Percentiles rank a stretch among this genome's conserved stretches.
Conservation (phyloP, 1,284 basidiomycete species). For the Trichosporon sp. region DNA sequence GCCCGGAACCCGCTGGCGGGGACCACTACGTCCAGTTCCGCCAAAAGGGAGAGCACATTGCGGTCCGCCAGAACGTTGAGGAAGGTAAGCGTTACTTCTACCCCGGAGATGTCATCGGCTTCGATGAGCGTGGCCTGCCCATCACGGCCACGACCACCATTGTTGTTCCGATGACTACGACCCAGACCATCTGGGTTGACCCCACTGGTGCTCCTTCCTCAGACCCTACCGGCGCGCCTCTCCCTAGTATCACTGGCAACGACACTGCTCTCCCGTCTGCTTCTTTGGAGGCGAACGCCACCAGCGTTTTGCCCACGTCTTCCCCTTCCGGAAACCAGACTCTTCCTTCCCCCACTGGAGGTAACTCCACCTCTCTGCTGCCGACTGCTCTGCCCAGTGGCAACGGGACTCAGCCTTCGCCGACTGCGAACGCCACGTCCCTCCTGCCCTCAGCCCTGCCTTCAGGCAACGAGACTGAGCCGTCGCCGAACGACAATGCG, state of each 20-base stretch:
- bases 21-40: slow-evolving; percentile 29
- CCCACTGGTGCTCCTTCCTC: slow-evolving; percentile 31
- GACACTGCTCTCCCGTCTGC: slow-evolving; percentile 7
- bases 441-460: slow-evolving; percentile 1
- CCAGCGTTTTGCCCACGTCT: slow-evolving; percentile 13
- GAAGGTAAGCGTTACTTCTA: slow-evolving; percentile 14
- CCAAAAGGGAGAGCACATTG: slow-evolving; percentile 11
- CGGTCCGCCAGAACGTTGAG: slow-evolving; percentile 15
- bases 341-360: slow-evolving; percentile 10
- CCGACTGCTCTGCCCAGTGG: slow-evolving; percentile 10
- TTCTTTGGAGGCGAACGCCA: slow-evolving; percentile 13
- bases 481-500: not conserved
- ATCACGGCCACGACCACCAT: slow-evolving; percentile 55
- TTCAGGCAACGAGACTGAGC: not conserved
- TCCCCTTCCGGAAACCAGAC: slow-evolving; percentile 16
- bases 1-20: slow-evolving; percentile 24
- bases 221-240: not conserved
- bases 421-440: not conserved
- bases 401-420: slow-evolving; percentile 1
- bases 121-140: slow-evolving; percentile 49
- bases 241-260: slow-evolving; percentile 16
- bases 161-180: slow-evolving; percentile 47
- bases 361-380: not conserved
- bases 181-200: slow-evolving; percentile 51
- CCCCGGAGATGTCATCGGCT: slow-evolving; percentile 16